Evolutionary conservation across 176 grass and related monocot species (phyloP).

Genomic region (Avena insularis): DNA sequence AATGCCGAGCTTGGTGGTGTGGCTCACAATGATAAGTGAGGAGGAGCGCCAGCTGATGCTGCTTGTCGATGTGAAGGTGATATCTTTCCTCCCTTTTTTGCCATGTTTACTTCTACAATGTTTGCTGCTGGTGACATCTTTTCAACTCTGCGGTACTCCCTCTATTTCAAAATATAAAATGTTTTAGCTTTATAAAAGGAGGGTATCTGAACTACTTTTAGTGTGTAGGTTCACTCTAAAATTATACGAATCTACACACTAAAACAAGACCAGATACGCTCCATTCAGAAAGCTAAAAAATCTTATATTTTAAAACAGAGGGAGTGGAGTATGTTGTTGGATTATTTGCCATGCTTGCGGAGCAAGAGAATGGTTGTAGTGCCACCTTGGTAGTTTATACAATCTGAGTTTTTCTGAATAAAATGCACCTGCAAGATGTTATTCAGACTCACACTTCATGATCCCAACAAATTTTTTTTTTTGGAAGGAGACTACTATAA

Average conservation of each 20-base stretch:
- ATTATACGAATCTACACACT: too few relatives aligned
- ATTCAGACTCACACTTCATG: background rate
- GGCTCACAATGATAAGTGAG: slow-evolving; percentile 33
- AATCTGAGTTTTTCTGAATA: slow-evolving; percentile 22
- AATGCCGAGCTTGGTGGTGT: slow-evolving; percentile 67
- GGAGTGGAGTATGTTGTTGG: background rate
- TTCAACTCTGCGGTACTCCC: too few relatives aligned
- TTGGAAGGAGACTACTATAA: background rate
- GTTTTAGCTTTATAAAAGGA: too few relatives aligned
- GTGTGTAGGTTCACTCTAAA: too few relatives aligned
- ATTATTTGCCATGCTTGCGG: background rate
- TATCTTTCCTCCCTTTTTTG: background rate
- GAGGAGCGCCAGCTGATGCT: background rate
- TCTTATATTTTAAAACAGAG: too few relatives aligned
- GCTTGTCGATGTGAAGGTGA: background rate
- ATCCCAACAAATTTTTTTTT: background rate
- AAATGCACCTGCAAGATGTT: background rate
- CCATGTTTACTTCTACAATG: slow-evolving; percentile 21
- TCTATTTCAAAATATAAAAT: too few relatives aligned
- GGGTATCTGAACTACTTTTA: too few relatives aligned
- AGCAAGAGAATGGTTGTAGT: background rate
- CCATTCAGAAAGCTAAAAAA: too few relatives aligned
- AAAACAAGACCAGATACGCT: too few relatives aligned
- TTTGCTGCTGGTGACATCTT: background rate
- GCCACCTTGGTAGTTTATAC: slow-evolving; percentile 8